Evolutionary conservation across 1,284 basidiomycete genomes (phyloP), one percentile per base, ranked within the genome.

Genomic region (Volvariella volvacea): DNA sequence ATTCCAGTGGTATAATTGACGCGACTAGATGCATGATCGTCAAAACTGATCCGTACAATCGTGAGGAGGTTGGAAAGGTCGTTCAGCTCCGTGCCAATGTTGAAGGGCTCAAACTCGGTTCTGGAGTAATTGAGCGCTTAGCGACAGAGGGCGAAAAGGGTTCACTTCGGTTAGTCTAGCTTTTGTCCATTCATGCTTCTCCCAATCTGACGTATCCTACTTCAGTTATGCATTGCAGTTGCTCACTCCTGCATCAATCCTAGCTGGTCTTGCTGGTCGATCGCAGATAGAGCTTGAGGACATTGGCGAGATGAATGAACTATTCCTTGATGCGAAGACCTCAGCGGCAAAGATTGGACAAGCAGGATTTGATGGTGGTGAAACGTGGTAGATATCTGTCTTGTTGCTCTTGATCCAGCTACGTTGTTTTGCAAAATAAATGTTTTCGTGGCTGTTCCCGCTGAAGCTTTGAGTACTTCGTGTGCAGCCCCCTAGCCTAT

Each of bases 281-380:
- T 73, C 68, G 19, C 85, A 93, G 56, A 91, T 99, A 46, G 77
- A 82, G 45, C 66, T 84, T 8, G 87, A 94, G 49, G 95, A 99
- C 60, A 82, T 99, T 41, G 73, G 74, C 17, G 93, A 98, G 71
- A 88, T 93, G 82, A 85, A 85, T 48, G 89, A 92, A 60, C 73
- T 99, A 17, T 99, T 99, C 74, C 71, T 97, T 54, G 94, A 98
- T 62, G 92, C 94, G 4, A 94, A 93, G 60, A 83, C 83, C 0
- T 83, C 79, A 49, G 84, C 85, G 8, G 62, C 64, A 22, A 70
- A 77, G 52, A 83, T 87, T 51, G 63, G 60, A 38, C 57, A 59
- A 21, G 71, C 68, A 37, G 74, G 71, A 2, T 69, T 65, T 15
- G 66, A 62, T 51, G 61, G 65, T 31, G 67, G 68, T 28, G 6